phyloP scores from a whole-genome alignment of 2,329 filamentous ascomycete genomes.

The Phyllachora maydis region DNA sequence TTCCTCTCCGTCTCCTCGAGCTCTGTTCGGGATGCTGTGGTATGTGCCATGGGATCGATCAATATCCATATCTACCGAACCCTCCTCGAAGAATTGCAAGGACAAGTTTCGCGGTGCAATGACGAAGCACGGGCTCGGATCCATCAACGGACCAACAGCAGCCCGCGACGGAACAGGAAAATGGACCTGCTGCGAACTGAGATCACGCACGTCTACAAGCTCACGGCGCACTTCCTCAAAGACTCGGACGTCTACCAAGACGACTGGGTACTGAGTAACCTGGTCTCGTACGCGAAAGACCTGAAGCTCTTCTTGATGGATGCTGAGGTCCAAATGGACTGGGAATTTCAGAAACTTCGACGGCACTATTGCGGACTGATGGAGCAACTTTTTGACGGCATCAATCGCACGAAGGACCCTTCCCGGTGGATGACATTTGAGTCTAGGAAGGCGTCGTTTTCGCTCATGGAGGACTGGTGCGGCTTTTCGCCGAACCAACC shows the following conservation, averaged over 20 bases:
- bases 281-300: conserved; percentile 79
- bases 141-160: conserved; percentile 72
- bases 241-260: conserved; percentile 62
- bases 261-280: conserved; percentile 76
- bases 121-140: conserved; percentile 74
- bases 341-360: conserved; percentile 79
- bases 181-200: conserved; percentile 81
- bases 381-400: conserved; percentile 81
- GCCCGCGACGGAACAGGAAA: conserved; percentile 58
- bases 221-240: conserved; percentile 77
- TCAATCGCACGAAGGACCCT: conserved; percentile 68
- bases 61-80: conserved; percentile 87
- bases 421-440: conserved; percentile 96
- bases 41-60: conserved; percentile 81
- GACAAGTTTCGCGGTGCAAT: conserved; percentile 67
- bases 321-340: conserved; percentile 81
- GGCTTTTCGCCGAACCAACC: conserved; percentile 83
- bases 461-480: conserved; percentile 98
- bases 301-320: conserved; percentile 90
- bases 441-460: conserved; percentile 82
- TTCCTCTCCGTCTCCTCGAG: conserved; percentile 62
- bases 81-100: conserved; percentile 73
- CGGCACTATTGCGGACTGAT: conserved; percentile 88
- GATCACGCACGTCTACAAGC: conserved; percentile 87
- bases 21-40: conserved; percentile 74